A percentile compares a stretch with the other conserved stretches of the same genome.
phyloP scores from a whole-genome alignment of 352 stramenopile genomes.

The Thraustotheca clavata region DNA sequence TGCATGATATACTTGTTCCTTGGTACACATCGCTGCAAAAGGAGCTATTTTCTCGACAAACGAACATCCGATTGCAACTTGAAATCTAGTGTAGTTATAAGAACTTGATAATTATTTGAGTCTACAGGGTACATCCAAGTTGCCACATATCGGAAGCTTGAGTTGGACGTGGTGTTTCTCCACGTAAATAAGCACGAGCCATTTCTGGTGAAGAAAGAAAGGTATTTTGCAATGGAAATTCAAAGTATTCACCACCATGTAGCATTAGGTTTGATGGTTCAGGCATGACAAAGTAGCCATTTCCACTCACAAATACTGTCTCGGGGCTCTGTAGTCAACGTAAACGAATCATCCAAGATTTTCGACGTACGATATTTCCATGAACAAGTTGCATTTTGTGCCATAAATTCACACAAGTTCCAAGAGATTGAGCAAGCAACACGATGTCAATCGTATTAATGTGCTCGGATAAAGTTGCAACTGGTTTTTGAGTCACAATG shows the following conservation, averaged over 20 bases:
- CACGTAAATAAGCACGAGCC: slow-evolving; percentile 34
- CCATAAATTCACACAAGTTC: slow-evolving; percentile 51
- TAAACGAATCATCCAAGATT: neutral
- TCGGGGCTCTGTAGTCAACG: neutral
- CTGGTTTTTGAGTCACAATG: slow-evolving; percentile 44
- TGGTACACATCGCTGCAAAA: slow-evolving; percentile 31
- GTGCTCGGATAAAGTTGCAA: slow-evolving; percentile 39
- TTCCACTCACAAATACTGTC: neutral
- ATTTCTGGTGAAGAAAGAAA: slow-evolving; percentile 42
- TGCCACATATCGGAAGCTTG: slow-evolving; percentile 59
- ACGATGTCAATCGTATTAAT: slow-evolving; percentile 26
- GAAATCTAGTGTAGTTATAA: slow-evolving; percentile 28
- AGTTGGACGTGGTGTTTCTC: slow-evolving; percentile 37
- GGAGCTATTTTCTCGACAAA: slow-evolving; percentile 39
- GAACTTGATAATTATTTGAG: neutral
- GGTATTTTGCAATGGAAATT: slow-evolving; percentile 25
- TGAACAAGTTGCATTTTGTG: slow-evolving; percentile 43
- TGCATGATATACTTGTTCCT: slow-evolving; percentile 39
- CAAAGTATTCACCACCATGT: slow-evolving; percentile 33
- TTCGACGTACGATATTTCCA: slow-evolving; percentile 47
- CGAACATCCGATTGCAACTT: slow-evolving; percentile 36
- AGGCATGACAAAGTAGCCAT: neutral
- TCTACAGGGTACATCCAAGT: slow-evolving; percentile 63
- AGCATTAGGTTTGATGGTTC: slow-evolving; percentile 16
- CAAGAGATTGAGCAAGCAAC: slow-evolving; percentile 33